Evolutionary conservation across 306 rosid genomes (phyloP).

Genomic region (Sicyos edulis): DNA sequence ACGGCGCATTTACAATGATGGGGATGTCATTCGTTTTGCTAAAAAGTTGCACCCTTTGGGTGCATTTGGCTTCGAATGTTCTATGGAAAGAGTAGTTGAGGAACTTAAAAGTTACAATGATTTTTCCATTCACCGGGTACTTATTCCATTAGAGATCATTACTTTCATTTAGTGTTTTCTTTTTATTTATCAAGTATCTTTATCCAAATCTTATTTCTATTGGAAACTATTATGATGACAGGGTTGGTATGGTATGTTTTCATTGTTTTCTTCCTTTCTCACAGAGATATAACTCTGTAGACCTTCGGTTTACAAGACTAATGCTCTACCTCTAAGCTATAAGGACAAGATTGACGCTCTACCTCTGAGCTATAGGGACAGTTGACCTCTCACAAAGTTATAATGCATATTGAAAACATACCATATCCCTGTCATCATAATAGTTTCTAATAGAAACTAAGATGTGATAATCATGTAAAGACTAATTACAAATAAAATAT

Average conservation of each 20-base stretch:
- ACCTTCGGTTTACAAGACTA: too few relatives aligned
- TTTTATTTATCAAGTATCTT: neutral
- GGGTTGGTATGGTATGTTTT: neutral
- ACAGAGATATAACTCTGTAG: neutral
- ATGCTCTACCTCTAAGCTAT: too few relatives aligned
- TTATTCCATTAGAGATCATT: neutral
- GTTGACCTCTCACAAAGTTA: neutral
- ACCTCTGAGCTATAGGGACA: too few relatives aligned
- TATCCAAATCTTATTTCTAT: neutral
- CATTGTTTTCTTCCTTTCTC: neutral
- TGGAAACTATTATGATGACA: neutral
- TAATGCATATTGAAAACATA: neutral
- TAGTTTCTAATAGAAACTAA: neutral
- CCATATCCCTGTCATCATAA: neutral
- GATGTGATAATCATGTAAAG: neutral
- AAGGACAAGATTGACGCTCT: too few relatives aligned
- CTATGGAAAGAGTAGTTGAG: slow-evolving; percentile 71
- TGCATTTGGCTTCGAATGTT: slow-evolving; percentile 93
- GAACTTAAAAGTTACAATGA: slow-evolving; percentile 81
- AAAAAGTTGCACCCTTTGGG: slow-evolving; percentile 70
- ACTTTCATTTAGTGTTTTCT: neutral
- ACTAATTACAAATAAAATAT: too few relatives aligned
- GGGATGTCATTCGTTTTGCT: slow-evolving; percentile 82
- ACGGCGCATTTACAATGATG: slow-evolving; percentile 77
- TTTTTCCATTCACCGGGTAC: slow-evolving; percentile 89